These are phyloP conservation scores for Naumovozyma castellii DNA, from an alignment of 805 yeast species.

Conservation along the genomic window DNA sequence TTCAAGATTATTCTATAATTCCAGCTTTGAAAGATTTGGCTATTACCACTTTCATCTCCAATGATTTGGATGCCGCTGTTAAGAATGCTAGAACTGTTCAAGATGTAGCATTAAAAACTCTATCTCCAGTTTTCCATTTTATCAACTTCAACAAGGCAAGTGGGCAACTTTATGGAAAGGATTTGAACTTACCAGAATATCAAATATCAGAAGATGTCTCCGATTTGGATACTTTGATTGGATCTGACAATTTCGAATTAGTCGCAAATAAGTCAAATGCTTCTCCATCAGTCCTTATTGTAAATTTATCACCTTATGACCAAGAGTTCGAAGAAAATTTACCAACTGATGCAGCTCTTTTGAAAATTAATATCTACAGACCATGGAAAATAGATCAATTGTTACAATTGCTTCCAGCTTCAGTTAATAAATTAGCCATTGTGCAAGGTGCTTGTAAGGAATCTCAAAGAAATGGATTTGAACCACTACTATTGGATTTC, in stretches of 20 bases:
- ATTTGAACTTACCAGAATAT: slow-evolving; percentile 5
- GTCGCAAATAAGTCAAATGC: background rate
- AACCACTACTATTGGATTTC: slow-evolving; percentile 69
- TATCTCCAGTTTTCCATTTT: slow-evolving; percentile 64
- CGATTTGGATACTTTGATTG: slow-evolving; percentile 1
- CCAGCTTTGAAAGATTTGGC: slow-evolving; percentile 68
- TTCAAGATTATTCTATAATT: slow-evolving; percentile 57
- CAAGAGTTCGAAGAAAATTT: slow-evolving; percentile 35
- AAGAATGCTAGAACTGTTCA: slow-evolving; percentile 51
- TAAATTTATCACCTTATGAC: slow-evolving; percentile 54
- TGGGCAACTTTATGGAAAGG: background rate
- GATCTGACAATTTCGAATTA: slow-evolving; percentile 3
- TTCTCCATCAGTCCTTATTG: slow-evolving; percentile 19
- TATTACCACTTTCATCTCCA: slow-evolving; percentile 59
- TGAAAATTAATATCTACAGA: slow-evolving; percentile 56
- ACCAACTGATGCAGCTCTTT: slow-evolving; percentile 29
- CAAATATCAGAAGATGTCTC: slow-evolving; percentile 1
- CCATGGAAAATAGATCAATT: slow-evolving; percentile 58
- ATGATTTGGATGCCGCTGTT: slow-evolving; percentile 42
- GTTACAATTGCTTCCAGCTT: slow-evolving; percentile 41
- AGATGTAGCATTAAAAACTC: slow-evolving; percentile 40
- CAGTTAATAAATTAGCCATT: slow-evolving; percentile 48
- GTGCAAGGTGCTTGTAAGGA: slow-evolving; percentile 45
- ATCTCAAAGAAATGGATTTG: slow-evolving; percentile 35
- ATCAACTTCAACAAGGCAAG: slow-evolving; percentile 24